Evolutionary conservation across 1,284 basidiomycete species (phyloP), one percentile per base, ranked within the genome.

Genomic region (Porogramme epimiltina): DNA sequence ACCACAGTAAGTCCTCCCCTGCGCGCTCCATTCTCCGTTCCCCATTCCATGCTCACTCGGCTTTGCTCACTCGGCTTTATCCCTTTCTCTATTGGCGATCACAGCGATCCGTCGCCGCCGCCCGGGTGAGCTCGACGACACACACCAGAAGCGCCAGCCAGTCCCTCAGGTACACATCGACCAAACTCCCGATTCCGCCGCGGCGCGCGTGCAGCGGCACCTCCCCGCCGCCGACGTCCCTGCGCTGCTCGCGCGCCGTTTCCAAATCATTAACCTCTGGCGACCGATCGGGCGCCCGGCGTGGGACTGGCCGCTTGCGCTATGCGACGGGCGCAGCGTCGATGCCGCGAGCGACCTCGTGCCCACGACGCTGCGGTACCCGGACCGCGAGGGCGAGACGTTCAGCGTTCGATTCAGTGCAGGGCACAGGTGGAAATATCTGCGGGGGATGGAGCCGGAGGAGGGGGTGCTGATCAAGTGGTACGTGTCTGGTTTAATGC

Each of bases 241-340:
- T 0, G 68, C 67, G 23, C 69, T 79, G 20, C 65, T 79, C 22
- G 65, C 70, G 44, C 66, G 70, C 23, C 79, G 81, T 20, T 82
- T 80, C 70, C 85, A 88, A 64, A 81, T 88, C 47, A 80, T 89
- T 69, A 89, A 89, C 69, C 76, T 89, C 51, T 89, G 87, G 87
- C 70, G 85, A 8, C 85, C 86, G 1, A 82, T 89, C 52, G 58
- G 66, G 6, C 69, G 78, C 53, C 63, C 79, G 3, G 81, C 83
- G 9, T 65, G 70, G 33, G 85, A 87, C 61, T 76, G 72, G 70
- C 86, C 86, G 1, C 74, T 88, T 37, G 80, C 80, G 1, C 69
- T 87, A 4, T 85, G 83, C 59, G 87, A 89, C 60, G 84, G 69
- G 59, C 66, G 80, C 23, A 79, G 73, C 31, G 76, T 89, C n/a